phyloP scores from a whole-genome alignment of 345 rosid species.

The Eutrema heterophyllum region DNA sequence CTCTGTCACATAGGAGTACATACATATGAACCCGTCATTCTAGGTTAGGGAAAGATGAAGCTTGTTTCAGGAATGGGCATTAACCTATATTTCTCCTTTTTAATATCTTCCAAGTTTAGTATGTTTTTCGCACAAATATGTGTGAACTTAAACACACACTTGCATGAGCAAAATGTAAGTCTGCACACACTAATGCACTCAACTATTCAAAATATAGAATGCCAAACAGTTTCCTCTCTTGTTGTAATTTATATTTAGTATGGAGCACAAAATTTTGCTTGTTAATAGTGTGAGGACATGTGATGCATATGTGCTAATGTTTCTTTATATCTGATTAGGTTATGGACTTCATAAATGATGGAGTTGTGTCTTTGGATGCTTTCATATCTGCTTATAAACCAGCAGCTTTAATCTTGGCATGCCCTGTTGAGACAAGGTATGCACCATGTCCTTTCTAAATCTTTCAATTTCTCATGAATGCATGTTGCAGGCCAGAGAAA shows the following conservation, averaged over 20 bases:
- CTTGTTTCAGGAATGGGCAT: too few relatives aligned
- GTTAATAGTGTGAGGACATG: neutral
- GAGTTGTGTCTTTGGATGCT: constrained; percentile 84
- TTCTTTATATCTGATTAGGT: constrained; percentile 45
- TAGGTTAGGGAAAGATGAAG: too few relatives aligned
- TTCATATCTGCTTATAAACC: constrained; percentile 60
- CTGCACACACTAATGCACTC: too few relatives aligned
- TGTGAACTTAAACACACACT: too few relatives aligned
- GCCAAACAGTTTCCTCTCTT: neutral
- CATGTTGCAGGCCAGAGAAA: neutral
- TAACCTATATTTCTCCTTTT: too few relatives aligned
- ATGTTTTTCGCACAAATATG: too few relatives aligned
- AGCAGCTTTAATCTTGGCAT: constrained; percentile 63
- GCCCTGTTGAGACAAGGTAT: constrained; percentile 76
- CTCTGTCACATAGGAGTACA: too few relatives aligned
- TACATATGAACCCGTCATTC: too few relatives aligned
- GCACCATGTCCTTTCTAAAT: constrained; percentile 3
- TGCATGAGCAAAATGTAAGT: too few relatives aligned
- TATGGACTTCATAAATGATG: constrained; percentile 97
- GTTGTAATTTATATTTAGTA: neutral
- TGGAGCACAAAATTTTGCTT: neutral
- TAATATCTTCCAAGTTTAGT: too few relatives aligned
- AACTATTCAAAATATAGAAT: neutral
- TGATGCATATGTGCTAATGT: neutral
- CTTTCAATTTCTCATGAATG: neutral